phyloP scores from a whole-genome alignment of 345 rosid genomes.

The Balakata baccata region DNA sequence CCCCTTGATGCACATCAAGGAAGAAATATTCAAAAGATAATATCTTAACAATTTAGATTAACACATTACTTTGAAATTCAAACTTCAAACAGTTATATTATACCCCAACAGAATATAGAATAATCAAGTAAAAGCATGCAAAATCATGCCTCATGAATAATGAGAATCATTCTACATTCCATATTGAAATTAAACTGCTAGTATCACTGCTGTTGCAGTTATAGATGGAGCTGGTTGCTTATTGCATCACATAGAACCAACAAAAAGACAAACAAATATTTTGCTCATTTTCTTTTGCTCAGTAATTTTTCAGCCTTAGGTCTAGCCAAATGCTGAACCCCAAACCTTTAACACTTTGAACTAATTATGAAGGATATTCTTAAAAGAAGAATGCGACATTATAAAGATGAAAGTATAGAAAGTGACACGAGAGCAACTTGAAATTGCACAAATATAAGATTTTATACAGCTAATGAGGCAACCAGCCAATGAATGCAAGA shows the following conservation, averaged over 20 bases:
- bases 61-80: neutral
- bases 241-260: neutral
- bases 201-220: neutral
- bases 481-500: conserved; percentile 1
- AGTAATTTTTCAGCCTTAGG: neutral
- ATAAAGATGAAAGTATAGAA: neutral
- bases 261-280: neutral
- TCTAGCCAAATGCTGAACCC: neutral
- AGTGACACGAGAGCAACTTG: neutral
- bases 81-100: no score
- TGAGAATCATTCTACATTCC: neutral
- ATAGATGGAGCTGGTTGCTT: neutral
- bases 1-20: neutral
- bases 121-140: neutral
- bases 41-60: neutral
- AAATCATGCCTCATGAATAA: neutral
- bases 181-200: neutral
- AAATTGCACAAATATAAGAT: neutral
- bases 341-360: neutral
- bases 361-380: neutral
- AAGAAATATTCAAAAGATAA: neutral
- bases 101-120: neutral
- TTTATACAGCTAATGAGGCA: neutral
- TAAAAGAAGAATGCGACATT: neutral
- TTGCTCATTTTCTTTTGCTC: neutral